Conservation (phyloP, 2,329 filamentous ascomycete species). For the Microsporum canis region DNA sequence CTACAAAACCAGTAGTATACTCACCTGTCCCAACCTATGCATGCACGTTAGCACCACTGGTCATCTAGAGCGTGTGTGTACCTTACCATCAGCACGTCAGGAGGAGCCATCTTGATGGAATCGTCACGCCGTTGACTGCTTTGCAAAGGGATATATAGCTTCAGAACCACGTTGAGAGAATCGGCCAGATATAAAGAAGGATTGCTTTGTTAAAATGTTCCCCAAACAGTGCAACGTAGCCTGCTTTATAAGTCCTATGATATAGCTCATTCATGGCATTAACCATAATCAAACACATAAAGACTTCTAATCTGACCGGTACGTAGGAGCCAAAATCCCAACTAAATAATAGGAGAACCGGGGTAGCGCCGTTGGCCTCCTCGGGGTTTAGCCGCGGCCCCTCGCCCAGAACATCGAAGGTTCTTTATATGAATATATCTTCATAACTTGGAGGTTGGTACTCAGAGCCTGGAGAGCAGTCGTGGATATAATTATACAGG, state of each 20-base stretch:
- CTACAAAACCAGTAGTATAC: conserved; percentile 93
- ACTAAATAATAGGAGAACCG: background rate
- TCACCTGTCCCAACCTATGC: conserved; percentile 74
- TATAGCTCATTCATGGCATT: background rate
- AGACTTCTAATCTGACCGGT: no score
- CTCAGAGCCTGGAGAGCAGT: no score
- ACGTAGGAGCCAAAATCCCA: no score
- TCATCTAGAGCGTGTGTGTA: background rate
- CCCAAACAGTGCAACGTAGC: background rate
- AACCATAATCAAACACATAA: no score
- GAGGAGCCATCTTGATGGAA: conserved; percentile 26
- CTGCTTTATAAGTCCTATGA: background rate
- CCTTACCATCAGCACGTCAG: conserved; percentile 58
- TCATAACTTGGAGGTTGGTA: no score
- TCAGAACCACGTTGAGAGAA: background rate
- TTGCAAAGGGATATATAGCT: background rate
- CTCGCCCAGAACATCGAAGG: background rate
- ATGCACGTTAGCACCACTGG: conserved; percentile 9
- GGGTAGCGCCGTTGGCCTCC: background rate
- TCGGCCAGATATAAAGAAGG: background rate
- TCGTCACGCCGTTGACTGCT: background rate
- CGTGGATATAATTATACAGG: background rate
- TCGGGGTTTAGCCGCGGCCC: background rate
- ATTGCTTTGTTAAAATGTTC: background rate
- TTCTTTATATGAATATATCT: background rate